Conservation (phyloP, 148 eudicot genomes). For the Nepenthes gracilis region DNA sequence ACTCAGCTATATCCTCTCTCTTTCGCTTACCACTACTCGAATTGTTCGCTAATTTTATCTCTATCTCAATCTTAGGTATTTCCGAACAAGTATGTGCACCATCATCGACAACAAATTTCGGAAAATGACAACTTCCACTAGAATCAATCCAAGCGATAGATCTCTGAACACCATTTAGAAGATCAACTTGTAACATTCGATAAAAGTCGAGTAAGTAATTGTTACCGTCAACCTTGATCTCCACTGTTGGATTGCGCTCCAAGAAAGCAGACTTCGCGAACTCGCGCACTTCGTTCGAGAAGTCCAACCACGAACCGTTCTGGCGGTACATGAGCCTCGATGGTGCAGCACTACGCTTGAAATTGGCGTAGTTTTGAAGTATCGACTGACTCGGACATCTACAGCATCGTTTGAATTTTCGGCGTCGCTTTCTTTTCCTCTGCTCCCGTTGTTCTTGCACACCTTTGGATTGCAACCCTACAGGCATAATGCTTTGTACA, state of each 20-base stretch:
- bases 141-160: constrained; percentile 62
- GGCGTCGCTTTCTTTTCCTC: not conserved
- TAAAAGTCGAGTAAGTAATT: constrained; percentile 26
- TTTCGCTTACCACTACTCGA: constrained; percentile 10
- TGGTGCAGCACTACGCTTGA: constrained; percentile 32
- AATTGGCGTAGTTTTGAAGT: constrained; percentile 32
- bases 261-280: constrained; percentile 22
- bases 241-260: constrained; percentile 20
- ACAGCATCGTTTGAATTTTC: not conserved
- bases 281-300: constrained; percentile 12
- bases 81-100: constrained; percentile 6
- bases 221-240: constrained; percentile 18
- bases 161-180: constrained; percentile 17
- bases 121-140: constrained; percentile 31
- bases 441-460: not conserved
- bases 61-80: constrained; percentile 19
- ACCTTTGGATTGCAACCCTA: not conserved
- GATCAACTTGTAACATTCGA: constrained; percentile 28
- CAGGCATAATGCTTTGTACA: not conserved
- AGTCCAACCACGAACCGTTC: constrained; percentile 35
- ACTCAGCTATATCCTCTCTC: constrained; percentile 4
- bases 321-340: constrained; percentile 26
- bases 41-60: constrained; percentile 15
- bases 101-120: constrained; percentile 26
- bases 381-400: constrained; percentile 11